Percentiles rank a stretch among this genome's conserved stretches.
phyloP scores from a whole-genome alignment of 1,139 yeast genomes.

The Citeromyces hawaiiensis region DNA sequence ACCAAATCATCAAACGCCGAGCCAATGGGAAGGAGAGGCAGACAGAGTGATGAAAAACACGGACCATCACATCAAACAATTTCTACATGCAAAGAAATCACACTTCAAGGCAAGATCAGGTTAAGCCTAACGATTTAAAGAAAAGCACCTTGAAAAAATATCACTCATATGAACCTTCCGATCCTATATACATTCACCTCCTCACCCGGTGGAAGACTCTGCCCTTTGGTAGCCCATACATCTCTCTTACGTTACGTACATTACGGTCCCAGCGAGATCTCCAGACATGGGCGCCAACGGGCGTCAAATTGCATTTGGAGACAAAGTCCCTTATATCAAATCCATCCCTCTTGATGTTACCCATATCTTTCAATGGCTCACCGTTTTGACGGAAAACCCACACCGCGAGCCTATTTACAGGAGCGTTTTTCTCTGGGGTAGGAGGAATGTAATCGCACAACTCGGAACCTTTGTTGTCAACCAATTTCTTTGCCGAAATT shows the following conservation, averaged over 20 bases:
- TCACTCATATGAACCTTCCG: too few relatives aligned
- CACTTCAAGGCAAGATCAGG: too few relatives aligned
- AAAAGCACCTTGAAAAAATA: too few relatives aligned
- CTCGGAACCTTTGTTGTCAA: constrained; percentile 24
- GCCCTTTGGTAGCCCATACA: constrained; percentile 64
- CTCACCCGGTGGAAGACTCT: constrained; percentile 54
- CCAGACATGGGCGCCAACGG: constrained; percentile 92
- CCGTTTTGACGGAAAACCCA: constrained; percentile 78
- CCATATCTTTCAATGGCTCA: constrained; percentile 9
- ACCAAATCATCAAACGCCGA: too few relatives aligned
- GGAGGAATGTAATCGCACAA: constrained; percentile 68
- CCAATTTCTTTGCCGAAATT: constrained; percentile 36
- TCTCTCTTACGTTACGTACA: constrained; percentile 50
- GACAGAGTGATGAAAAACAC: too few relatives aligned
- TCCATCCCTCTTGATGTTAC: constrained; percentile 21
- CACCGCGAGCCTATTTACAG: constrained; percentile 69
- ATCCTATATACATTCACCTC: constrained; percentile 9
- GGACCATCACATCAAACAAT: too few relatives aligned
- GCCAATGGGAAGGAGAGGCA: too few relatives aligned
- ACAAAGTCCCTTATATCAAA: constrained; percentile 70
- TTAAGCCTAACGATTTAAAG: too few relatives aligned
- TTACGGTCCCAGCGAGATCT: constrained; percentile 76
- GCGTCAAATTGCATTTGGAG: constrained; percentile 34
- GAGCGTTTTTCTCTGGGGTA: constrained; percentile 79
- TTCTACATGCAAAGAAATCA: too few relatives aligned